Evolutionary conservation across 805 yeast species (phyloP), one percentile per base, ranked within the genome.

Genomic region (Tetrapisispora nanseiensis): DNA sequence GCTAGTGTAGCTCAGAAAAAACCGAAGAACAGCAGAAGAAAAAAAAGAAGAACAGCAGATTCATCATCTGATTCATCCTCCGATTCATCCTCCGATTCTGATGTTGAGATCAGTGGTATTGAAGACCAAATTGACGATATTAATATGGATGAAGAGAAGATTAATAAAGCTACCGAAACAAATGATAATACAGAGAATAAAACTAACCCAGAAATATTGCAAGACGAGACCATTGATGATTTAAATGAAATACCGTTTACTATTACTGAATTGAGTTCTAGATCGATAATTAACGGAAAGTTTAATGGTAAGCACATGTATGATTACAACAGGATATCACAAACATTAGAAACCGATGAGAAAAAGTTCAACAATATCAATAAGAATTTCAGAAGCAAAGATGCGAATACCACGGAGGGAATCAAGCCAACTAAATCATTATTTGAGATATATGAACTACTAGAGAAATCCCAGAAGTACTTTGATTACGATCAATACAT

Each of bases 41-140:
- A 81, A 73, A 82, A 80, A 76, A 78, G 87, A 75, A 81, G 89
- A 78, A 82, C 90, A 0, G 86, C 80, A 40, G 86, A 80, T n/a
- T n/a, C n/a, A 50, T 68, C 68, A 33, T 70, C 76, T 2, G 70
- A 67, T 29, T 72, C 78, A 8, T 48, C 54, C 10, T 67, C 72
- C 1, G 63, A 68, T 2, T 62, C 71, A 1, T 55, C 63, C 4
- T 50, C 60, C 13, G 47, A 49, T 20, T 55, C 64, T 12, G 33
- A 33, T 12, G 11, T 28, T 12, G 30, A 36, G n/a, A 21, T 33
- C 18, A 20, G 18, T 3, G 37, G 33, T 8, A 6, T 12, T 6
- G 41, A 26, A 45, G 32, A 9, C n/a, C n/a, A n/a, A n/a, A n/a
- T n/a, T n/a, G n/a, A n/a, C n/a, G n/a, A n/a, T n/a, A n/a, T n/a